Percentiles rank a stretch among this genome's conserved stretches.
Evolutionary conservation across 2,329 filamentous ascomycete genomes (phyloP).

Genomic region (Fusarium euwallaceae): DNA sequence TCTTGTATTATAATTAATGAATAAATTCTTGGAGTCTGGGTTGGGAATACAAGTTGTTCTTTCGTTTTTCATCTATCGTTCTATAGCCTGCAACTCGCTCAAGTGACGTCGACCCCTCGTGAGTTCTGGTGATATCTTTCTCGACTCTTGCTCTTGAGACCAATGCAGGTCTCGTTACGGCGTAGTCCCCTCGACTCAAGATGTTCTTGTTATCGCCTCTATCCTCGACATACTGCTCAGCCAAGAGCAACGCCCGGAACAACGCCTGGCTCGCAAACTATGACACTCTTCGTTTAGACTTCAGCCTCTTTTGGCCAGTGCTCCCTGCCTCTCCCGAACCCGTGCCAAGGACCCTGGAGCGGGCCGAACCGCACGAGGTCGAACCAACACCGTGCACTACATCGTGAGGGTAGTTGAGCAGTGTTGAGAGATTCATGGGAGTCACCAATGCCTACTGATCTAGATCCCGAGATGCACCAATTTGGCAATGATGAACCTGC

Average conservation of each 20-base stretch:
- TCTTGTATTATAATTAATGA: constrained; percentile 2
- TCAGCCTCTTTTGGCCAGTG: not conserved
- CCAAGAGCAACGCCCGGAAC: not conserved
- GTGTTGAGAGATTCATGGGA: not conserved
- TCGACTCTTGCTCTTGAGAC: not conserved
- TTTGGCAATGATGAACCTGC: not conserved
- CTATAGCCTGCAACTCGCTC: not conserved
- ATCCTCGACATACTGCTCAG: not conserved
- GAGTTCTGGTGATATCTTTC: not conserved
- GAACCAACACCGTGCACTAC: not conserved
- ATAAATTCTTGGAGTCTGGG: not conserved
- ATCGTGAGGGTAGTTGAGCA: not conserved
- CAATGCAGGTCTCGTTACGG: not conserved
- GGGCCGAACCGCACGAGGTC: not conserved
- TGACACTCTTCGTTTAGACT: not conserved
- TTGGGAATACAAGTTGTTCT: not conserved
- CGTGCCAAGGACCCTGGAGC: not conserved
- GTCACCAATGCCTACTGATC: not conserved
- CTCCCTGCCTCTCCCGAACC: not conserved
- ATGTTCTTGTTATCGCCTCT: not conserved
- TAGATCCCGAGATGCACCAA: not conserved
- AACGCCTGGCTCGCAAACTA: not conserved
- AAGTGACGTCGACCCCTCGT: not conserved
- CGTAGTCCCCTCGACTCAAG: not conserved
- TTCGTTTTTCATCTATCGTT: not conserved